Evolutionary conservation across 805 yeast species (phyloP), one percentile per base, ranked within the genome.

Genomic region (Isabelozyma gotoi): DNA sequence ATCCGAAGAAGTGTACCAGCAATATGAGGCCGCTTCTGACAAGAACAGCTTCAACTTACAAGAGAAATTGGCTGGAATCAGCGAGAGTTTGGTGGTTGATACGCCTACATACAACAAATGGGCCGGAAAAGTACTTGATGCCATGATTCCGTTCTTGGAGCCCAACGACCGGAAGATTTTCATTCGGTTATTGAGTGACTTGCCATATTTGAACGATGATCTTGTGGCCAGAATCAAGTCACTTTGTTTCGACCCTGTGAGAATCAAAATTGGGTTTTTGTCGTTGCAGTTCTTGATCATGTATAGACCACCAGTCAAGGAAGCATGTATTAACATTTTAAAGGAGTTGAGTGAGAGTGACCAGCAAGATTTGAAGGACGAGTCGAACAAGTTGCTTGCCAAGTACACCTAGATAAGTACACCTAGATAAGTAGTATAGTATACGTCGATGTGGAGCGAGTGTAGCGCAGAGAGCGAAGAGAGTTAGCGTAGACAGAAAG

Each of bases 261-360:
- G 97, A 63, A 73, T 81, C 17, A 76, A 82, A 40, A 67, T 92
- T 18, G 99, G 98, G 0, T 81, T 88, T 53, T 84, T 88, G 53
- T 81, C 96, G 1, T 67, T 95, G 43, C 88, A 87, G 51, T 88
- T 85, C 56, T 66, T 94, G 47, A 80, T 91, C 42, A 86, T 89
- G 92, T 87, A 88, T 62, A 78, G 96, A 55, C 96, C 97, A 0
- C 97, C 98, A 0, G 88, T 80, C 20, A 79, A 83, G 47, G 71
- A 60, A 2, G 66, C 68, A 10, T 80, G 85, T 52, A 55, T 82
- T 19, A 67, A 65, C 3, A 67, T 82, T 3, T 65, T 83, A 40
- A 62, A 62, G 39, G 78, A 76, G 12, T 58, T 83, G 50, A 43
- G 55, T 20, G 58, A 56, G 31, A 66, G 76, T 35, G 72, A 71